These are phyloP conservation scores for Helotiales sp. DNA, from an alignment of 2,329 filamentous ascomycete genomes.

Conservation along the genomic window DNA sequence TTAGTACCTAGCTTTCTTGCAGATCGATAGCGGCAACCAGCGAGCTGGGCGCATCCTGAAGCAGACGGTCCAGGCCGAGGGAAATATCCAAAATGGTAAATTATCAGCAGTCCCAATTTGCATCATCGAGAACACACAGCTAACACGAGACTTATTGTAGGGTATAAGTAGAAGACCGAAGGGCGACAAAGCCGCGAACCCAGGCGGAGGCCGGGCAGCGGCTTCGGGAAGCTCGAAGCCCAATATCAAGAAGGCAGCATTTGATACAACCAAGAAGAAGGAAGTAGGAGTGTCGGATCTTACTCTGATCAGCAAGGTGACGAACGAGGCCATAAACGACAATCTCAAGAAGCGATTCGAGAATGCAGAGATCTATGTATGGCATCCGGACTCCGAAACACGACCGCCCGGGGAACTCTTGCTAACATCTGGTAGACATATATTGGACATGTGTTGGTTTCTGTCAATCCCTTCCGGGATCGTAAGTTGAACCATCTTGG, in stretches of 20 bases:
- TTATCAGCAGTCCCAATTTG: not conserved
- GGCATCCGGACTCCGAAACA: constrained; percentile 21
- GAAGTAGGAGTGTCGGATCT: constrained; percentile 98
- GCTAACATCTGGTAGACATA: constrained; percentile 68
- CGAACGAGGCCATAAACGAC: constrained; percentile 98
- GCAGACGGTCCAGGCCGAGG: constrained; percentile 18
- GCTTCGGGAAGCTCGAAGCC: constrained; percentile 44
- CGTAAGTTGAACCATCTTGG: constrained; percentile 52
- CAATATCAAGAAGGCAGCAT: constrained; percentile 93
- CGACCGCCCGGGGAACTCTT: not conserved
- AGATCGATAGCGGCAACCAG: not conserved
- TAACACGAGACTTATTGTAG: constrained; percentile 30
- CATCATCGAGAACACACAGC: constrained; percentile 5
- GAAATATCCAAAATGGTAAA: constrained; percentile 39
- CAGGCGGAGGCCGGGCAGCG: constrained; percentile 33
- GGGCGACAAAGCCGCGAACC: constrained; percentile 41
- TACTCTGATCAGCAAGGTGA: constrained; percentile 96
- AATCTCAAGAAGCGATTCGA: constrained; percentile 98
- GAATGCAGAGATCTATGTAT: constrained; percentile 90
- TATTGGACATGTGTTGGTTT: constrained; percentile 98
- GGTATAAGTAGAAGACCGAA: constrained; percentile 45
- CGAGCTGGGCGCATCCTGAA: constrained; percentile 31
- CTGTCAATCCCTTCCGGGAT: constrained; percentile 97
- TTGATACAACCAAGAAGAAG: constrained; percentile 97
- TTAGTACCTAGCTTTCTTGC: not conserved